Evolutionary conservation across 2,329 filamentous ascomycete genomes (phyloP).

Genomic region (Ceratocystis variospora): DNA sequence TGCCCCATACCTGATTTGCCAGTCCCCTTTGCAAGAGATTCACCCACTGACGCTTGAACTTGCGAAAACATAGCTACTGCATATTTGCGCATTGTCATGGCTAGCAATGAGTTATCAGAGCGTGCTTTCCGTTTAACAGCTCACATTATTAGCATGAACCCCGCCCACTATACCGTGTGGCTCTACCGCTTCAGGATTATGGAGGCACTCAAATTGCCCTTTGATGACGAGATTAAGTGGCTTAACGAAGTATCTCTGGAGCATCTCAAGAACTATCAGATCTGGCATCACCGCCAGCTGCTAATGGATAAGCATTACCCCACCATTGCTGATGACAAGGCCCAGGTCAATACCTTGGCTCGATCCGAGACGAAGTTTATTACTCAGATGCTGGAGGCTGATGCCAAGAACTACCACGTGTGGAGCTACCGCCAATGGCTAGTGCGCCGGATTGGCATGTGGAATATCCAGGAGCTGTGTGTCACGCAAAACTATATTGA

Average conservation of each 20-base stretch:
- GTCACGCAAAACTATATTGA: slow-evolving; percentile 60
- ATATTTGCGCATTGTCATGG: slow-evolving; percentile 91
- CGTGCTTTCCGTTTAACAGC: slow-evolving; percentile 71
- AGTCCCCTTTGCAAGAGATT: background rate
- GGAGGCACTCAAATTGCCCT: slow-evolving; percentile 48
- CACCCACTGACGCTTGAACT: background rate
- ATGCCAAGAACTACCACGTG: slow-evolving; percentile 96
- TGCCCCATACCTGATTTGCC: slow-evolving; percentile 16
- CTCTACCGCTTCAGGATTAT: slow-evolving; percentile 79
- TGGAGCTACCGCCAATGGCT: slow-evolving; percentile 84
- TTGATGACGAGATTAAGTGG: slow-evolving; percentile 67
- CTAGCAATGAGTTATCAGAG: slow-evolving; percentile 65
- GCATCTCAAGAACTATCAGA: slow-evolving; percentile 97
- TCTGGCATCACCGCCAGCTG: slow-evolving; percentile 69
- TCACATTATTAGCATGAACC: slow-evolving; percentile 83
- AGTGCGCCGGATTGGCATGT: slow-evolving; percentile 53
- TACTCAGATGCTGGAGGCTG: slow-evolving; percentile 62
- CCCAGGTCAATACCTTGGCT: slow-evolving; percentile 44
- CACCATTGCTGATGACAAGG: slow-evolving; percentile 45
- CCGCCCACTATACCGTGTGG: slow-evolving; percentile 98
- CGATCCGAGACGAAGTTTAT: slow-evolving; percentile 63
- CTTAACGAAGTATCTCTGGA: slow-evolving; percentile 68
- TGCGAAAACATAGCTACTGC: slow-evolving; percentile 49
- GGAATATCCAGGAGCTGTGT: slow-evolving; percentile 53
- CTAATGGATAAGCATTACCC: slow-evolving; percentile 45